Evolutionary conservation across 148 eudicot genomes (phyloP).

Genomic region (Dianthus caryophyllus): DNA sequence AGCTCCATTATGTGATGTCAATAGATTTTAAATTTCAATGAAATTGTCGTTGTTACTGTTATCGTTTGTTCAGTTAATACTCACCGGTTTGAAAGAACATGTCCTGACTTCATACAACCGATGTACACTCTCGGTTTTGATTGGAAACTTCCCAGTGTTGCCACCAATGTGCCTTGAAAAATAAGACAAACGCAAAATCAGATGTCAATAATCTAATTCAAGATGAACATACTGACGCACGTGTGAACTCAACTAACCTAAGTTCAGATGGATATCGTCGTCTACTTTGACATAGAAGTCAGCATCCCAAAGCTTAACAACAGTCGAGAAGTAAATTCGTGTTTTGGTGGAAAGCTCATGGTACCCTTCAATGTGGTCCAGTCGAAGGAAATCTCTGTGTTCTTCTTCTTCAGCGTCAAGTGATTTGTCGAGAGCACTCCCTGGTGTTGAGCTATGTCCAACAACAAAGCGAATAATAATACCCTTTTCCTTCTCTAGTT

Average conservation of each 20-base stretch:
- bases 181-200: neutral
- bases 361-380: slow-evolving; percentile 82
- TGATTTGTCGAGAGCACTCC: slow-evolving; percentile 58
- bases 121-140: slow-evolving; percentile 68
- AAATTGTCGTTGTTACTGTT: too few relatives aligned
- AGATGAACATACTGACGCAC: neutral
- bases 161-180: slow-evolving; percentile 47
- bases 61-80: too few relatives aligned
- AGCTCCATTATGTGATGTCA: neutral
- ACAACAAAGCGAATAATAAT: slow-evolving; percentile 63
- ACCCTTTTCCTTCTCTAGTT: slow-evolving; percentile 73
- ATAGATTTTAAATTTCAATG: too few relatives aligned
- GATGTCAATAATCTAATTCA: neutral
- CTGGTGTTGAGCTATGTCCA: slow-evolving; percentile 61
- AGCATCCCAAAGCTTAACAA: slow-evolving; percentile 64
- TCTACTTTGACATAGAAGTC: slow-evolving; percentile 84
- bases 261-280: slow-evolving; percentile 81
- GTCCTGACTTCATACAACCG: slow-evolving; percentile 96
- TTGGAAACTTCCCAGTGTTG: slow-evolving; percentile 47
- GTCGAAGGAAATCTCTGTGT: slow-evolving; percentile 58
- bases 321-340: slow-evolving; percentile 61
- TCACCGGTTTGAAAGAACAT: slow-evolving; percentile 71
- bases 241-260: slow-evolving; percentile 34
- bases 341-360: slow-evolving; percentile 85
- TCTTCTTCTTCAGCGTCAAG: slow-evolving; percentile 59